Base-by-base conservation (phyloP, 495 filamentous ascomycete species). In the Ascobolus immersus region DNA sequence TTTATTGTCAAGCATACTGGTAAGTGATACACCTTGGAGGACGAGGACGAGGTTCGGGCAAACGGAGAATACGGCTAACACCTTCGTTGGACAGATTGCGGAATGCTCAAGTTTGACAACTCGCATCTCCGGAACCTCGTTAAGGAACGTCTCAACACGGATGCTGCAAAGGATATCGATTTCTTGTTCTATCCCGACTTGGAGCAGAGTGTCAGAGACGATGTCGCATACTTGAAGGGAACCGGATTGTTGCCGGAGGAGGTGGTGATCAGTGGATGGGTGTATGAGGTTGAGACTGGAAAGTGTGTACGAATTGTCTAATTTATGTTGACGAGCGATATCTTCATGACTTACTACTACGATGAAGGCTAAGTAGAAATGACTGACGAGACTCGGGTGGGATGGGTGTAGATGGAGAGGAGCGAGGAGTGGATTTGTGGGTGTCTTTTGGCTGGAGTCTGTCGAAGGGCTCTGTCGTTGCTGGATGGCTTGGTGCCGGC, bases 231-330 rank as follows among this genome's bases (percentile, higher is more conserved):
- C 37, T 43, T 86, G 46, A 72, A 64, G 55, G 53, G 42, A 19
- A 61, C 56, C 26, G 62, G 62, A 35, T 50, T 70, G 23, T 61
- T 82, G 4, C 56, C 67, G 23, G 62, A 61, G 2, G 46, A 56
- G 34, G 56, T 73, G 5, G 55, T 46, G 2, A 56, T 82, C 27
- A 75, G 62, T 9, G 77, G 79, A 1, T 84, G 73, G 69, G 45
- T 84, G 4, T 82, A 81, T 58, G 69, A 82, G 44, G 72, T 80
- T 35, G 65, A 76, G 56, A 79, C 64, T 4, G 77, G 78, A 1
- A 73, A 63, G 55, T 68, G 72, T 21, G 62, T 56, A 39, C 61
- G 59, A 28, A 58, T 79, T 35, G 44, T 45, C 15, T 64, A 35
- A 44, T 25, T 25, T 25, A 7, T 25, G 7, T 7, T 25, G 22